Base-by-base conservation (phyloP, 106 monocot genomes). In the Vanilla planifolia region DNA sequence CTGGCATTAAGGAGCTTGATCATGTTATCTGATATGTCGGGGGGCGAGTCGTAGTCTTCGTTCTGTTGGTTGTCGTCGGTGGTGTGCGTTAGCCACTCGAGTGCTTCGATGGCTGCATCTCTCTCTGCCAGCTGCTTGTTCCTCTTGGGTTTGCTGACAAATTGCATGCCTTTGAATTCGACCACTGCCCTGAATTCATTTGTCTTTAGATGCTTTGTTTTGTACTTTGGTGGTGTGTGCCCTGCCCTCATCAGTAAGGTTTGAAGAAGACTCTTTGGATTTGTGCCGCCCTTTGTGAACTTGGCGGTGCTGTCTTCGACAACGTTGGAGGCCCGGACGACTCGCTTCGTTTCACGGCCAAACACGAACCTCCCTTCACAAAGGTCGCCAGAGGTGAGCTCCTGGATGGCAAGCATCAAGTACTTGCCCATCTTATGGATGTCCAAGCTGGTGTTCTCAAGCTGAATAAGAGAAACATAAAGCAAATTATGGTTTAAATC, bases 101-200 rank as follows among this genome's bases (percentile, higher is more conserved):
- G 65, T 11, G 98, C 98, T 63, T 98, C 98, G 14, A 98, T 76
- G 25, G 98, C 98, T 26, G 98, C 98, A 73, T 98, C 98, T 73
- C 88, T 84, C 70, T 98, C 98, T 0, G 91, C 91, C 17, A 85
- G 76, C 55, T 88, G 91, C 76, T 98, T 98, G 84, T 84, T 98
- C 76, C 85, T 92, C 79, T 98, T 98, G 1, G 98, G 85, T 47
- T 92, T 98, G 11, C 98, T 92, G 2, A 92, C 92, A 71, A 98
- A 98, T 51, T 98, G 98, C 98, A 98, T 92, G 19, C 92, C 98
- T 48, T 98, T 98, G 74, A 98, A 85, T 63, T 98, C 98, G 52
- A 84, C 98, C 3, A 88, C 35, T 30, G 92, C 98, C 36, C 92
- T 77, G 61, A 92, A 98, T 64, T 98, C 98, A 20, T 98, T 98